phyloP scores from a whole-genome alignment of 345 rosid species.

The Eucalyptus leucophloia region DNA sequence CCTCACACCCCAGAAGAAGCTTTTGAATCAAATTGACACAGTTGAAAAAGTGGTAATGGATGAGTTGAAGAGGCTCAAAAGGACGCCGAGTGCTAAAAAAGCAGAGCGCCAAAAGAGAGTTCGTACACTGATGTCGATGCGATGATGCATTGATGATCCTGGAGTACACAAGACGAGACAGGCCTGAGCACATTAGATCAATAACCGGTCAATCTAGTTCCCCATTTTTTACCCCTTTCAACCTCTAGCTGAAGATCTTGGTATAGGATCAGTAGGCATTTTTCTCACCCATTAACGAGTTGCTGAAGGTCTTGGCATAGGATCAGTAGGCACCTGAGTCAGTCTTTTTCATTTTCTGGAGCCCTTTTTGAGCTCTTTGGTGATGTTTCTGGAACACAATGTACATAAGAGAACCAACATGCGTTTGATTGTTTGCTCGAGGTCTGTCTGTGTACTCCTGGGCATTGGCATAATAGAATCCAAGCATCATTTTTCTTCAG shows the following conservation, averaged over 20 bases:
- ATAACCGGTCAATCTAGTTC: neutral
- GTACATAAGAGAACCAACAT: neutral
- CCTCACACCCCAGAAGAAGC: constrained; percentile 87
- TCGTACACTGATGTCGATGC: constrained; percentile 68
- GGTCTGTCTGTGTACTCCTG: neutral
- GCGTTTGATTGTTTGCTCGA: neutral
- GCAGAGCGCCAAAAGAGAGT: constrained; percentile 56
- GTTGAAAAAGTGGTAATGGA: constrained; percentile 69
- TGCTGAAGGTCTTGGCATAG: constrained; percentile 4
- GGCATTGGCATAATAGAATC: neutral
- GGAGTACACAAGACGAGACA: neutral
- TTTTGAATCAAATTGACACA: constrained; percentile 66
- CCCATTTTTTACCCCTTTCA: neutral
- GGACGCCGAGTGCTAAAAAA: constrained; percentile 57
- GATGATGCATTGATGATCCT: constrained; percentile 8
- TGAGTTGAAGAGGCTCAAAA: constrained; percentile 51
- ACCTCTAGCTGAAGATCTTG: neutral
- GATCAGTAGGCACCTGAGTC: neutral
- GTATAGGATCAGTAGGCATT: neutral
- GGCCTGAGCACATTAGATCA: neutral
- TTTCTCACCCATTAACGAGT: neutral
- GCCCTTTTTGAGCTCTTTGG: neutral
- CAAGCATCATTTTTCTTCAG: neutral
- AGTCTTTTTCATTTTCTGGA: neutral
- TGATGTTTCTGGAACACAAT: neutral